phyloP scores from a whole-genome alignment of 1,139 yeast species.

The Nadsonia commutata region DNA sequence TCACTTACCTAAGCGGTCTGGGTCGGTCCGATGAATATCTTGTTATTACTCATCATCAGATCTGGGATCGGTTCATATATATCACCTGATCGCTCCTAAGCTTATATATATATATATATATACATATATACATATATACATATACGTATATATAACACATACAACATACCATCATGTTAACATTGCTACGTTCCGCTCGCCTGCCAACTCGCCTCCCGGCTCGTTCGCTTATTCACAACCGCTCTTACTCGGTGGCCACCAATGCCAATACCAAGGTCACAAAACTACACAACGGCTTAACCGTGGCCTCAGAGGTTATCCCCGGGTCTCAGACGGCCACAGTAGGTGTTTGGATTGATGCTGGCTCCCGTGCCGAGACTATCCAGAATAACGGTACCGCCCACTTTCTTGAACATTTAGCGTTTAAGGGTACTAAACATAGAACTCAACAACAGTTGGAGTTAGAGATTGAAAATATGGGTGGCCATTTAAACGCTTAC shows the following conservation, averaged over 20 bases:
- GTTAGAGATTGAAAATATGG: conserved; percentile 87
- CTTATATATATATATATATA: too few species aligned
- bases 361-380: conserved; percentile 94
- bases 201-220: too few species aligned
- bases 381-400: conserved; percentile 84
- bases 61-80: too few species aligned
- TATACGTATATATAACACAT: too few species aligned
- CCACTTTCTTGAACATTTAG: conserved; percentile 88
- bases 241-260: conserved; percentile 16
- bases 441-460: conserved; percentile 80
- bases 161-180: too few species aligned
- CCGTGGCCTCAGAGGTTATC: conserved; percentile 80
- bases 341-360: conserved; percentile 94
- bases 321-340: conserved; percentile 92
- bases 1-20: too few species aligned
- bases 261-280: conserved; percentile 43
- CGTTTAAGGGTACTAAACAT: conserved; percentile 81
- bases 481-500: conserved; percentile 93
- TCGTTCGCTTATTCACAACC: conserved; percentile 5
- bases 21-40: too few species aligned
- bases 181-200: too few species aligned
- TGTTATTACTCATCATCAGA: too few species aligned
- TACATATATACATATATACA: too few species aligned
- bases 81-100: too few species aligned
- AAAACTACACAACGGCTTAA: conserved; percentile 66